Conservation (phyloP, 495 filamentous ascomycete species). For the Tuber indicum region DNA sequence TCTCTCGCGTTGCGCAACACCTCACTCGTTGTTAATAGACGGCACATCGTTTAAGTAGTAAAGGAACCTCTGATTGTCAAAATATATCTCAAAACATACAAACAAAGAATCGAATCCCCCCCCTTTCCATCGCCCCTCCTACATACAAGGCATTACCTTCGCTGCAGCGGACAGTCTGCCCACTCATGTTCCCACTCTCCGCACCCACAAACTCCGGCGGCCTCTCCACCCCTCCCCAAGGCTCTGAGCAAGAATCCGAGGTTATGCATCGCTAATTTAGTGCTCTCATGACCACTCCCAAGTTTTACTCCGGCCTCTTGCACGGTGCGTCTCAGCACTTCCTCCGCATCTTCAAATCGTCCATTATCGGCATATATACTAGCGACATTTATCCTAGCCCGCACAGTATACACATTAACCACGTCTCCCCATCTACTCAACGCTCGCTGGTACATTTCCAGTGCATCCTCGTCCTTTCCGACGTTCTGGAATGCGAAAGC, state of each 20-base stretch:
- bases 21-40: background rate
- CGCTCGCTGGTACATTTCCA: constrained; percentile 1
- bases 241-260: background rate
- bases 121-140: background rate
- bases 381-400: background rate
- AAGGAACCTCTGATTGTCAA: background rate
- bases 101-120: constrained; percentile 2
- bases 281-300: background rate
- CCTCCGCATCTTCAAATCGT: background rate
- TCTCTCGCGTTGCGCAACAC: background rate
- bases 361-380: constrained; percentile 1
- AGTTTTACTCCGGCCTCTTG: background rate
- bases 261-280: background rate
- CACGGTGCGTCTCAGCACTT: constrained; percentile 1
- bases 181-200: background rate
- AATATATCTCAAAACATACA: constrained; percentile 5
- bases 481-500: background rate
- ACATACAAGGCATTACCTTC: background rate
- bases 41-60: background rate
- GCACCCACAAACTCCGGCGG: background rate
- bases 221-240: background rate
- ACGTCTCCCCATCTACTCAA: background rate
- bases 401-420: background rate
- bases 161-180: background rate
- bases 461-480: background rate